phyloP scores from a whole-genome alignment of 768 basidiomycete species.

The Collybia sp. region DNA sequence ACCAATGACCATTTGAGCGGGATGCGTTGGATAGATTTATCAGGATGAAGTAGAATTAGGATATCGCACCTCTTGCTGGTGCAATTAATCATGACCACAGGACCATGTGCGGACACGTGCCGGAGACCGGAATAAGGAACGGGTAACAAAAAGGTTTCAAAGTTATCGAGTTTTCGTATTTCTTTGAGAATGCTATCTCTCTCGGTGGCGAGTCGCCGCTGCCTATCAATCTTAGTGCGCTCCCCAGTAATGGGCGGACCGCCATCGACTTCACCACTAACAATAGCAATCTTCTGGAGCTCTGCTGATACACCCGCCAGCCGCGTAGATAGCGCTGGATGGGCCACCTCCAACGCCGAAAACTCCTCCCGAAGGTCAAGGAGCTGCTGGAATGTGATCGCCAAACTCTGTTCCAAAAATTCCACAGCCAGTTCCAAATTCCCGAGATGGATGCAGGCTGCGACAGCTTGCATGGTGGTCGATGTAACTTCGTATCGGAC shows the following conservation, averaged over 20 bases:
- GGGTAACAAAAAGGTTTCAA: slow-evolving; percentile 23
- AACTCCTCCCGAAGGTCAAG: slow-evolving; percentile 1
- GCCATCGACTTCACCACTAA: background rate
- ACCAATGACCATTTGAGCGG: background rate
- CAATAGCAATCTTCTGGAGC: background rate
- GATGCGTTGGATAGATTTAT: background rate
- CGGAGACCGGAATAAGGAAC: slow-evolving; percentile 17
- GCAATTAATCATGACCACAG: slow-evolving; percentile 29
- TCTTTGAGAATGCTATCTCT: slow-evolving; percentile 12
- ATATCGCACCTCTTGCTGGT: slow-evolving; percentile 11
- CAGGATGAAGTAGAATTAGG: slow-evolving; percentile 2
- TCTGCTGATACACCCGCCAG: background rate
- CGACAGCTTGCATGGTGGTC: slow-evolving; percentile 3
- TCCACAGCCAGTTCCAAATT: slow-evolving; percentile 2
- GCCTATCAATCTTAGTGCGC: background rate
- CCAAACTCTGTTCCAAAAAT: slow-evolving; percentile 5
- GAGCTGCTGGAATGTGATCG: slow-evolving; percentile 6
- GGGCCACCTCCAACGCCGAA: background rate
- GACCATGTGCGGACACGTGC: slow-evolving; percentile 22
- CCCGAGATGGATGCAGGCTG: slow-evolving; percentile 5
- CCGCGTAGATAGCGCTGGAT: background rate
- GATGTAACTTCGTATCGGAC: slow-evolving; percentile 1
- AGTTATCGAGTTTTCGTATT: slow-evolving; percentile 23
- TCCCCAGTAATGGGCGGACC: background rate
- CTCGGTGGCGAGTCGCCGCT: background rate